Conservation (phyloP, 768 basidiomycete genomes). For the Hysterangium stoloniferum region DNA sequence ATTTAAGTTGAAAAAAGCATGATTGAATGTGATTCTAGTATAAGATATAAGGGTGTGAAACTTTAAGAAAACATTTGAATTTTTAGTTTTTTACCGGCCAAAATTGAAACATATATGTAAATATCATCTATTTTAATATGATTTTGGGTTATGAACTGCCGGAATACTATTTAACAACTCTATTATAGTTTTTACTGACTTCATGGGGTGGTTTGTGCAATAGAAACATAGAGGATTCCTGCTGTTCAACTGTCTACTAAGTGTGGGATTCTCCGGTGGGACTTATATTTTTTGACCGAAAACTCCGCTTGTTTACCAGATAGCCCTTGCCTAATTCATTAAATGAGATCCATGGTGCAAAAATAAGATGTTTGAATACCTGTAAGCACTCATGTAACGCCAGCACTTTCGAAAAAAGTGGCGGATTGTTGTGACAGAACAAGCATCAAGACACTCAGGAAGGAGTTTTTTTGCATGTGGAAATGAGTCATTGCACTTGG, state of each 20-base stretch:
- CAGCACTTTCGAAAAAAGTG: slow-evolving; percentile 15
- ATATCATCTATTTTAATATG: too few relatives aligned
- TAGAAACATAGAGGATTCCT: neutral
- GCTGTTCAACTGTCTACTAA: neutral
- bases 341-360: neutral
- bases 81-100: neutral
- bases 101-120: slow-evolving; percentile 6
- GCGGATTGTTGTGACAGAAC: slow-evolving; percentile 15
- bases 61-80: neutral
- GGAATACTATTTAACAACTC: neutral
- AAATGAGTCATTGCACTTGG: slow-evolving; percentile 20
- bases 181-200: neutral
- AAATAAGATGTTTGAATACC: neutral
- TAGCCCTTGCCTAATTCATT: slow-evolving; percentile 11
- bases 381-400: slow-evolving; percentile 15
- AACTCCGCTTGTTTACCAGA: slow-evolving; percentile 11
- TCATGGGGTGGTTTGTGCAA: neutral
- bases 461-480: slow-evolving; percentile 19
- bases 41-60: neutral
- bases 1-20: neutral
- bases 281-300: slow-evolving; percentile 18
- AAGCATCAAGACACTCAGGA: slow-evolving; percentile 18
- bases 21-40: neutral
- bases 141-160: neutral
- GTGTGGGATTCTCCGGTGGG: slow-evolving; percentile 8